Conservation (phyloP, 169 alveolate genomes). For the Perkinsus chesapeaki region DNA sequence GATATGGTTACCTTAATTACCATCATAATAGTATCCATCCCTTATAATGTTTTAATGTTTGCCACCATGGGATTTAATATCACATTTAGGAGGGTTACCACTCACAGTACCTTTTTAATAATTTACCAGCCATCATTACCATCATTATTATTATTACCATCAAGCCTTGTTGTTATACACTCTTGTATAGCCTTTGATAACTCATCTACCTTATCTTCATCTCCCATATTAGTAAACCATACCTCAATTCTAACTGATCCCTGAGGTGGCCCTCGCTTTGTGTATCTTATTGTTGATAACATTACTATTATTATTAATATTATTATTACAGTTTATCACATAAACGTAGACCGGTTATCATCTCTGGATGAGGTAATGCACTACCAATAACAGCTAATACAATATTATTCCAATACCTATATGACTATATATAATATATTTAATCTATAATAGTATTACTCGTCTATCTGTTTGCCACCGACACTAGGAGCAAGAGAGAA, state of each 20-base stretch:
- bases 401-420: conserved; percentile 52
- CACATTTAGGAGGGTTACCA: not conserved
- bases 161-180: not conserved
- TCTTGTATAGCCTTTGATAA: not conserved
- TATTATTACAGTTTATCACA: conserved; percentile 17
- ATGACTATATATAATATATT: not conserved
- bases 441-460: conserved; percentile 7
- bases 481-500: conserved; percentile 8
- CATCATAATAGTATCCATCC: not conserved
- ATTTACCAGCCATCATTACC: not conserved
- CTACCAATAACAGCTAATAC: conserved; percentile 62
- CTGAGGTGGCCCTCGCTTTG: not conserved
- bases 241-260: not conserved
- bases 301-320: not conserved
- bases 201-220: not conserved
- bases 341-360: conserved; percentile 36
- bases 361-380: conserved; percentile 36
- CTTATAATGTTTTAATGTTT: not conserved
- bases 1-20: not conserved
- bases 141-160: not conserved
- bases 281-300: not conserved
- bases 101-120: not conserved
- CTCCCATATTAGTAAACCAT: conserved; percentile 1
- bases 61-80: not conserved
- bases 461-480: conserved; percentile 41